Conservation (phyloP, 768 basidiomycete genomes). For the Psilocybe cyanescens region DNA sequence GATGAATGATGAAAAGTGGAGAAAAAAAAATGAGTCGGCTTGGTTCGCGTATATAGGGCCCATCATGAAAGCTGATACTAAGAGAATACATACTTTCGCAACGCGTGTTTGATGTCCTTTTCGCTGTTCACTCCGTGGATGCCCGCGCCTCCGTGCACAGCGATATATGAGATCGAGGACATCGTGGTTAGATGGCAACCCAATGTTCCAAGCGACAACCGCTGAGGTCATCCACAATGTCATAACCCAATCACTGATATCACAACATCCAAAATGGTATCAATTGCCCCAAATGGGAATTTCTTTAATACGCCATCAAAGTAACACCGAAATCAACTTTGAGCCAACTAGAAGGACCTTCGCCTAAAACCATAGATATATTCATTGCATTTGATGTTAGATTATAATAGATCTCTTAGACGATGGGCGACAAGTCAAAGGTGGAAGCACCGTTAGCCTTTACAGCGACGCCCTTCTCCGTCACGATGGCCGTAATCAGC, state of each 20-base stretch:
- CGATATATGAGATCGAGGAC: conserved; percentile 42
- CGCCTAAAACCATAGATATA: neutral
- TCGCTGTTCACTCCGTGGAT: conserved; percentile 54
- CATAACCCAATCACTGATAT: neutral
- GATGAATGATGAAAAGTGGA: no score
- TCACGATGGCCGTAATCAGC: conserved; percentile 92
- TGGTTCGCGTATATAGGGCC: no score
- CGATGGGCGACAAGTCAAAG: conserved; percentile 70
- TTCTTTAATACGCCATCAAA: neutral
- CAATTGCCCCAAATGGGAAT: neutral
- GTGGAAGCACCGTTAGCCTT: conserved; percentile 55
- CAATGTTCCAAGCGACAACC: neutral
- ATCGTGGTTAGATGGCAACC: conserved; percentile 9
- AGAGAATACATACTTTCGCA: conserved; percentile 52
- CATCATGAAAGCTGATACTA: no score
- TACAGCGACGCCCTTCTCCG: conserved; percentile 91
- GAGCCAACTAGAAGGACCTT: no score
- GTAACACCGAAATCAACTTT: no score
- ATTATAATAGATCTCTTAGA: conserved; percentile 29
- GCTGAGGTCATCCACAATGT: neutral
- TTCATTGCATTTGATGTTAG: neutral
- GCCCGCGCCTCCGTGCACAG: conserved; percentile 83
- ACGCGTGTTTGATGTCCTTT: conserved; percentile 52
- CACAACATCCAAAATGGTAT: neutral
- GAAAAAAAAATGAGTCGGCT: neutral